Base-by-base conservation (phyloP, 257 asterid species). In the Vinca minor region DNA sequence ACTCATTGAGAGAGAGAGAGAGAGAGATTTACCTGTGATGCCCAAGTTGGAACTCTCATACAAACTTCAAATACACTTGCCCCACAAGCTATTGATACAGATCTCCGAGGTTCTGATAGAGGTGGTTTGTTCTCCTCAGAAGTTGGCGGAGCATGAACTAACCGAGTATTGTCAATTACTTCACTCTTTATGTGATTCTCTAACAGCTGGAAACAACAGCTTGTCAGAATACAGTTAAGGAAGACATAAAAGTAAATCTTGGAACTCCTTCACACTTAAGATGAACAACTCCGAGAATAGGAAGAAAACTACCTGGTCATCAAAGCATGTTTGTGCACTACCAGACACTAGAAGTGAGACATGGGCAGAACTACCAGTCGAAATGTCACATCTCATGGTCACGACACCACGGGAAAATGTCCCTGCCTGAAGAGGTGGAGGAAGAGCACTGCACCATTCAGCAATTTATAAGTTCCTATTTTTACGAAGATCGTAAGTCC, bases 391-490 rank as follows among this genome's bases (percentile, higher is more conserved):
- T 52, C 97, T 77, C 99, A 93, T 93, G 9, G 97, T 93, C 55
- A 93, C 95, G 5, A 93, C 97, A 69, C 94, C 97, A 64, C 97
- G 99, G 63, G 97, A 89, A 81, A 93, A 83, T 59, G 88, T 77
- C 70, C 84, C 95, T 57, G 95, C 97, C 82, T 93, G 94, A 74
- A 93, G 97, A 32, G 97, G 99, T 59, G 99, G 99, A 68, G 99
- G 99, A 67, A 90, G 86, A 32, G 99, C 95, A 45, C 97, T 93
- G 87, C 56, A 84, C 8, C 21, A 67, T 46, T 42, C 60, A 50
- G 50, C 39, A 50, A 36, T 48, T 26, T 34, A 50, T 47, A 50
- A 48, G 2, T 59, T 52, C 41, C 20, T 13, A 5, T 20, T 38
- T 34, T 20, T 18, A 54, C 10, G 63, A 35, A 21, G 52, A 2